phyloP scores from a whole-genome alignment of 148 eudicot species.

The Euryodendron excelsum region DNA sequence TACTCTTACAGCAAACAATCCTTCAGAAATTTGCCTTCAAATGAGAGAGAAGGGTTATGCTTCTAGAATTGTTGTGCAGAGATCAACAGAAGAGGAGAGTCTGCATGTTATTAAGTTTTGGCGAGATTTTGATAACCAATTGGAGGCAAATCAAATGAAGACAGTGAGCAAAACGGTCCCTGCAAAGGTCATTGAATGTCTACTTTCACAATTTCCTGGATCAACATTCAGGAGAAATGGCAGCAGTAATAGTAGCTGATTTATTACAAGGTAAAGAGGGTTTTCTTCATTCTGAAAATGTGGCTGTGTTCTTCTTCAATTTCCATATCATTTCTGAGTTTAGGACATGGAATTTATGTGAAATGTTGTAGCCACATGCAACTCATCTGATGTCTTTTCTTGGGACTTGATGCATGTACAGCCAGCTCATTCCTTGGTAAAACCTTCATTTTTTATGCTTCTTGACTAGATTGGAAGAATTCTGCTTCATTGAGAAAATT shows the following conservation, averaged over 20 bases:
- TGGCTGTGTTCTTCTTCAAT: not conserved
- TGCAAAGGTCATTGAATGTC: constrained; percentile 24
- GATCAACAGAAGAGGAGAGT: constrained; percentile 92
- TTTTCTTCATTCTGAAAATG: not conserved
- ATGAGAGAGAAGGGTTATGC: constrained; percentile 83
- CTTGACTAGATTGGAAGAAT: not conserved
- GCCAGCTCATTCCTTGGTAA: not conserved
- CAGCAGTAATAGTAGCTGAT: constrained; percentile 26
- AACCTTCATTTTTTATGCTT: not conserved
- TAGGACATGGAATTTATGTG: not conserved
- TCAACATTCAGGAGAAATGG: constrained; percentile 38
- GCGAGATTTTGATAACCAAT: constrained; percentile 57
- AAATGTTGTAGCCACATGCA: not conserved
- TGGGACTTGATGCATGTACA: not conserved
- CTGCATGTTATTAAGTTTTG: constrained; percentile 85
- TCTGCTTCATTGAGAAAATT: not conserved
- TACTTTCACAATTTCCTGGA: constrained; percentile 42
- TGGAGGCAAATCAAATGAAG: constrained; percentile 37
- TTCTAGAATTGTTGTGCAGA: constrained; percentile 67
- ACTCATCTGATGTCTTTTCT: not conserved
- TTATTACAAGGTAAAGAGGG: not conserved
- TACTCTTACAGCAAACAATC: constrained; percentile 66
- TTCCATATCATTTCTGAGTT: not conserved
- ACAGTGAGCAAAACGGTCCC: constrained; percentile 24
- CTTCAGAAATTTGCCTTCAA: constrained; percentile 61